phyloP scores from a whole-genome alignment of 306 rosid species.

The Styphnolobium japonicum region DNA sequence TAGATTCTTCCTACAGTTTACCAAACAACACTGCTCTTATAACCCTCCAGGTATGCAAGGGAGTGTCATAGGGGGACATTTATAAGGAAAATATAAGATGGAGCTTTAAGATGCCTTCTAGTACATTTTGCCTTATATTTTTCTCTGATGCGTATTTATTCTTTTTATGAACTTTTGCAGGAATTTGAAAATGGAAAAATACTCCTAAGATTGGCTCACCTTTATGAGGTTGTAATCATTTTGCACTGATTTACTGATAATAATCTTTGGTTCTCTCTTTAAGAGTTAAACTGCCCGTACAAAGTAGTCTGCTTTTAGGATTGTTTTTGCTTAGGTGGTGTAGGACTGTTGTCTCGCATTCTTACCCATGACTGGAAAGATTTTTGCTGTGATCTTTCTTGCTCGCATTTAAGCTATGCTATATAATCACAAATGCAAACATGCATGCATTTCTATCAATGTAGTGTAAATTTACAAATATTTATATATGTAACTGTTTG shows the following conservation, averaged over 20 bases:
- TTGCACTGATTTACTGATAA: slow-evolving; percentile 3
- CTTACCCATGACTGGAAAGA: background rate
- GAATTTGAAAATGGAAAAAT: slow-evolving; percentile 75
- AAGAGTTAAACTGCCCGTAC: background rate
- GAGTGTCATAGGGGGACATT: background rate
- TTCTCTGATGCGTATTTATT: background rate
- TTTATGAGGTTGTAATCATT: slow-evolving; percentile 67
- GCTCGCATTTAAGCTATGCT: slow-evolving; percentile 10
- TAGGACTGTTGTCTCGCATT: background rate
- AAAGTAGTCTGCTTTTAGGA: background rate
- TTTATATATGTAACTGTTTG: background rate
- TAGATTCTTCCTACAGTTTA: slow-evolving; percentile 62
- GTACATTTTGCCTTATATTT: slow-evolving; percentile 9
- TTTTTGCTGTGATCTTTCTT: background rate
- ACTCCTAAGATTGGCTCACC: slow-evolving; percentile 77
- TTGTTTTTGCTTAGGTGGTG: background rate
- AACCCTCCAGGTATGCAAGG: slow-evolving; percentile 63
- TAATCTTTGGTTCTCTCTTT: slow-evolving; percentile 9
- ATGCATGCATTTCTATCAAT: slow-evolving; percentile 14
- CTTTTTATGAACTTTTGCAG: slow-evolving; percentile 46
- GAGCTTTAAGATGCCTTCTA: slow-evolving; percentile 9
- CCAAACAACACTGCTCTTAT: slow-evolving; percentile 70
- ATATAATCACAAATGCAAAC: background rate
- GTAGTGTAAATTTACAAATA: background rate
- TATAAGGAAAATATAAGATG: slow-evolving; percentile 2